Percentiles rank a stretch among this genome's conserved stretches.
phyloP scores from a whole-genome alignment of 306 rosid species.

The Senna tora region DNA sequence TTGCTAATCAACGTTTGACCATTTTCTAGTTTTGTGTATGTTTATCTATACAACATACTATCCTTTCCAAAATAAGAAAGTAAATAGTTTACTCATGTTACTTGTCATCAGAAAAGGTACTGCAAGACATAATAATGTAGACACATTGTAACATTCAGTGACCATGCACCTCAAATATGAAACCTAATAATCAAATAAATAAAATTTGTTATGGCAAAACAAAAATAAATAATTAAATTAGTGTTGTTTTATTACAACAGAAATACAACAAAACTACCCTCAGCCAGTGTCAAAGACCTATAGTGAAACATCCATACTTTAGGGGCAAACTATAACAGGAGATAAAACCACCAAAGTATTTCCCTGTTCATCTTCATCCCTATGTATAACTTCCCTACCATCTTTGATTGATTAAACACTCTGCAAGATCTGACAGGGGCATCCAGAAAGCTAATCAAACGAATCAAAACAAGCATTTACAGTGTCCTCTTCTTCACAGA shows the following conservation, averaged over 20 bases:
- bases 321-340: slow-evolving; percentile 40
- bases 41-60: background rate
- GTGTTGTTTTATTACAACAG: slow-evolving; percentile 45
- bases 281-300: slow-evolving; percentile 52
- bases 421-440: slow-evolving; percentile 46
- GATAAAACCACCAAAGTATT: slow-evolving; percentile 38
- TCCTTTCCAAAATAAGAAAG: background rate
- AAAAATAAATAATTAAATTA: slow-evolving; percentile 39
- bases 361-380: slow-evolving; percentile 49
- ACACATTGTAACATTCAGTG: background rate
- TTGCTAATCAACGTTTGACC: background rate
- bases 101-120: no score
- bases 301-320: slow-evolving; percentile 37
- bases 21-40: no score
- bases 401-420: slow-evolving; percentile 43
- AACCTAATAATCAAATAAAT: slow-evolving; percentile 5
- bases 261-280: slow-evolving; percentile 44
- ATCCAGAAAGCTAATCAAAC: slow-evolving; percentile 42
- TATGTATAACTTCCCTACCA: slow-evolving; percentile 48
- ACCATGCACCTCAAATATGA: background rate
- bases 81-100: no score
- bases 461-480: slow-evolving; percentile 58
- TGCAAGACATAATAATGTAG: no score
- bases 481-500: slow-evolving; percentile 49
- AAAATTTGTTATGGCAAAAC: slow-evolving; percentile 27